Base-by-base conservation (phyloP, 2,329 filamentous ascomycete genomes). In the Aureobasidium sp. region DNA sequence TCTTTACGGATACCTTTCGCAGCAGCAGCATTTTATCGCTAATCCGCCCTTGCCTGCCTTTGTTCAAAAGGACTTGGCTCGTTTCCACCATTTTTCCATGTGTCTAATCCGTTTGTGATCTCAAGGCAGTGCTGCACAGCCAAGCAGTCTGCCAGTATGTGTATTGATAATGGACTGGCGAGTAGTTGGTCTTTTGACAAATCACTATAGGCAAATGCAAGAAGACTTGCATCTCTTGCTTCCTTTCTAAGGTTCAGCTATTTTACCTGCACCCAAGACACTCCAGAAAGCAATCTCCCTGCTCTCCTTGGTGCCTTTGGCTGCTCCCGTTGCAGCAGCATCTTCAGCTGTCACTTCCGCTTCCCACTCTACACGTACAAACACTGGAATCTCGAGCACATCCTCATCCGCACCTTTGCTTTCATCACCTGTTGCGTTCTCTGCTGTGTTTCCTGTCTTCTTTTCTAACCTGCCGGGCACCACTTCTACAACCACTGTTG, bases 251-350 rank as follows among this genome's bases (percentile, higher is more conserved):
- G 41, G 41, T 34, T 50, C 60, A 47, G 44, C 83, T 70, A 97
- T 94, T 69, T 86, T 86, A 10, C 94, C 94, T 63, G 95, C 84
- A 3, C 93, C 93, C 39, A 97, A 79, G 23, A 96, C 91, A 77
- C 90, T 91, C 94, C 94, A 99, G 76, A 96, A 97, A 61, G 91
- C 91, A 75, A 97, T 77, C 72, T 97, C 94, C 70, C 89, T 84
- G 78, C 87, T 93, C 75, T 93, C 89, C 73, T 82, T 87, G 52
- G 79, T 84, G 48, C 84, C 85, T 73, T 82, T 86, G 72, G 73
- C 69, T 71, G 50, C 68, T 74, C 70, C 59, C 69, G 68, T 64
- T 66, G 69, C 67, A 41, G 34, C 65, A 62, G 77, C 76, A 3
- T 81, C 79, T 13, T 84, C 87, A 9, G 86, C 84, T 0, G 80